phyloP scores from a whole-genome alignment of 2,329 filamentous ascomycete species.

The Gliomastix tumulicola region DNA sequence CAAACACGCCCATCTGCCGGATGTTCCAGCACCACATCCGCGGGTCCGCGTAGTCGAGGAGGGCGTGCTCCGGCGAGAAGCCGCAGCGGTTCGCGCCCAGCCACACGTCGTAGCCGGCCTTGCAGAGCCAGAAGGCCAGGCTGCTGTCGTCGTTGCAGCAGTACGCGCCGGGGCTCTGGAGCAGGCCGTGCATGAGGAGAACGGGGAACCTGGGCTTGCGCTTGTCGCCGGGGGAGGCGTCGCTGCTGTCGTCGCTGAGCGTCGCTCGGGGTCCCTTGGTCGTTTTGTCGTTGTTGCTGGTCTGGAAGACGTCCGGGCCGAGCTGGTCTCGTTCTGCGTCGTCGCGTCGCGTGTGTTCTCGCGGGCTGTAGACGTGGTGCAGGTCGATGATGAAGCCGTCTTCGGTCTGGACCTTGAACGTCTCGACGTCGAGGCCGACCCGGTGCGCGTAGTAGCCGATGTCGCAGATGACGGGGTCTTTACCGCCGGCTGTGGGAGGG shows the following conservation, averaged over 20 bases:
- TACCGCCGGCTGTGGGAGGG: slow-evolving; percentile 70
- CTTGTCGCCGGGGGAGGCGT: too few species aligned
- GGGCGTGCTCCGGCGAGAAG: slow-evolving; percentile 68
- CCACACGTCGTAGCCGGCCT: slow-evolving; percentile 92
- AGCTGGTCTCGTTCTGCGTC: slow-evolving; percentile 41
- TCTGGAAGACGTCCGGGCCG: slow-evolving; percentile 56
- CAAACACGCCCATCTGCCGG: slow-evolving; percentile 84
- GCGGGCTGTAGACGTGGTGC: slow-evolving; percentile 85
- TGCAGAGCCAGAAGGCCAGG: slow-evolving; percentile 86
- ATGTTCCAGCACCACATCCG: slow-evolving; percentile 98
- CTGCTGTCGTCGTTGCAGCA: slow-evolving; percentile 87
- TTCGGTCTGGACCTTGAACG: slow-evolving; percentile 80
- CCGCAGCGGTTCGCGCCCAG: slow-evolving; percentile 90
- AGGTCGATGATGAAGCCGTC: slow-evolving; percentile 87
- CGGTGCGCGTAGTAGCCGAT: slow-evolving; percentile 79
- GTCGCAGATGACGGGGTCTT: slow-evolving; percentile 71
- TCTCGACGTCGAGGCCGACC: slow-evolving; percentile 80
- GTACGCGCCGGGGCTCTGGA: slow-evolving; percentile 84
- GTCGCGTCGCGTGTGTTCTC: slow-evolving; percentile 53
- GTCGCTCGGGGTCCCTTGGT: slow-evolving; percentile 29
- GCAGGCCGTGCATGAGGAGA: slow-evolving; percentile 77
- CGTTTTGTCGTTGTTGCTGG: slow-evolving; percentile 24
- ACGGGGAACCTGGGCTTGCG: slow-evolving; percentile 67
- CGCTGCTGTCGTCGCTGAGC: slow-evolving; percentile 26
- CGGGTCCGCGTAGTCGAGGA: slow-evolving; percentile 67